Conservation (phyloP, 768 basidiomycete species). For the Brasilioporus rufonigricans region DNA sequence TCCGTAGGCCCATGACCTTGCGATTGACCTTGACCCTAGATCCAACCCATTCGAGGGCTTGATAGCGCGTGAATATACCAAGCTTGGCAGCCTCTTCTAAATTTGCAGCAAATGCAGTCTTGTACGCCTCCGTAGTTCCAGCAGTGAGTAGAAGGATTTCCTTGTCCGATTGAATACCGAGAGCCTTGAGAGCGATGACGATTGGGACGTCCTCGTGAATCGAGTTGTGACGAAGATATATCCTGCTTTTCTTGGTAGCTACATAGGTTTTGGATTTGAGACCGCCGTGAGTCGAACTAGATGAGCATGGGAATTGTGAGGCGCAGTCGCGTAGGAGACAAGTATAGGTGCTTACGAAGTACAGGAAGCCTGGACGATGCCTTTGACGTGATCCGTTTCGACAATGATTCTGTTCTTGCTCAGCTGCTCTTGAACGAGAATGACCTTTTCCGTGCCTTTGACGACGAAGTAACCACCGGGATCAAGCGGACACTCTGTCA, state of each 20-base stretch:
- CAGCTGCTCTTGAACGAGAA: slow-evolving; percentile 96
- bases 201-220: slow-evolving; percentile 97
- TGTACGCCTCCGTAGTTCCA: slow-evolving; percentile 87
- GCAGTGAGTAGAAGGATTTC: slow-evolving; percentile 94
- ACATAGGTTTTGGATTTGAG: slow-evolving; percentile 98
- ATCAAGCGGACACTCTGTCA: slow-evolving; percentile 97
- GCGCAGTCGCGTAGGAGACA: background rate
- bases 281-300: slow-evolving; percentile 75
- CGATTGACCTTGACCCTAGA: slow-evolving; percentile 87
- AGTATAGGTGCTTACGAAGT: slow-evolving; percentile 69
- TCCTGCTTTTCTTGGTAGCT: slow-evolving; percentile 88
- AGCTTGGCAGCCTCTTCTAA: slow-evolving; percentile 92
- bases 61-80: slow-evolving; percentile 88
- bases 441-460: slow-evolving; percentile 99
- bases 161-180: slow-evolving; percentile 96
- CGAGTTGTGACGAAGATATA: slow-evolving; percentile 97
- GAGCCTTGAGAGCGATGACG: slow-evolving; percentile 92
- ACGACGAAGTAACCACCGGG: slow-evolving; percentile 99
- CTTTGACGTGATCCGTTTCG: slow-evolving; percentile 88
- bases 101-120: slow-evolving; percentile 81
- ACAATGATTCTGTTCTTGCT: slow-evolving; percentile 99
- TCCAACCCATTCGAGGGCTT: slow-evolving; percentile 94
- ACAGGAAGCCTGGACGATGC: slow-evolving; percentile 90
- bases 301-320: slow-evolving; percentile 10
- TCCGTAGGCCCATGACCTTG: slow-evolving; percentile 72